A percentile compares a stretch with the other conserved stretches of the same genome.
Evolutionary conservation across 2,329 filamentous ascomycete species (phyloP).

Genomic region (Diaporthe amygdali): DNA sequence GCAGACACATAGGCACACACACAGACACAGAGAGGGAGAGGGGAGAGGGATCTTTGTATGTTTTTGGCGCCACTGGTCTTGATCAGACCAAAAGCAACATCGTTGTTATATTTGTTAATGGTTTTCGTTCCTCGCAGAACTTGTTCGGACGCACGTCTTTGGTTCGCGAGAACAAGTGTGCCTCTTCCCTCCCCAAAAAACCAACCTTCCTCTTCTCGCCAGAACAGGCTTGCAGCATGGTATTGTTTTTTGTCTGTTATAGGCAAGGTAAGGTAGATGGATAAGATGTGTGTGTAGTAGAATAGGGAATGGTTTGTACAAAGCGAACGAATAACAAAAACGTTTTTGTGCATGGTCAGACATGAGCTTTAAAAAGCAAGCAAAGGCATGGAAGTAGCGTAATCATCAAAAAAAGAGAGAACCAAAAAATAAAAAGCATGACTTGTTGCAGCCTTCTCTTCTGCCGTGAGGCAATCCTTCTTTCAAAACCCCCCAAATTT

Average conservation of each 20-base stretch:
- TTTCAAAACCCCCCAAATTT: slow-evolving; percentile 20
- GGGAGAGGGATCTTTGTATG: neutral
- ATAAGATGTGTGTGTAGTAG: neutral
- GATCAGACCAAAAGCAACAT: slow-evolving; percentile 10
- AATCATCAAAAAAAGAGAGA: neutral
- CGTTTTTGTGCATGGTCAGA: neutral
- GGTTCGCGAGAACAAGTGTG: neutral
- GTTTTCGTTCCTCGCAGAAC: neutral
- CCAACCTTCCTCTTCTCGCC: neutral
- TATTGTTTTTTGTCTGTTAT: too few relatives aligned
- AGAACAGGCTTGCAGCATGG: neutral
- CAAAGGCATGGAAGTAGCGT: neutral
- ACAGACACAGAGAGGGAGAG: too few relatives aligned
- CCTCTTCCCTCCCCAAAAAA: neutral
- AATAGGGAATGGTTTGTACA: neutral
- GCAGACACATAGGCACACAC: too few relatives aligned
- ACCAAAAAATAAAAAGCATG: neutral
- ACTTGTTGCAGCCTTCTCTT: slow-evolving; percentile 6
- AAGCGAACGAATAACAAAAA: neutral
- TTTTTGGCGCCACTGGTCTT: slow-evolving; percentile 8
- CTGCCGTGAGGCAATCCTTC: slow-evolving; percentile 45
- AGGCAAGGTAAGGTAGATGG: neutral
- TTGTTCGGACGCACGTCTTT: neutral
- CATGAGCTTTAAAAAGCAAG: neutral
- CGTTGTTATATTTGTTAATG: slow-evolving; percentile 1